Evolutionary conservation across 2,329 filamentous ascomycete species (phyloP), one percentile per base, ranked within the genome.

Genomic region (Calonectria multiphialidica): DNA sequence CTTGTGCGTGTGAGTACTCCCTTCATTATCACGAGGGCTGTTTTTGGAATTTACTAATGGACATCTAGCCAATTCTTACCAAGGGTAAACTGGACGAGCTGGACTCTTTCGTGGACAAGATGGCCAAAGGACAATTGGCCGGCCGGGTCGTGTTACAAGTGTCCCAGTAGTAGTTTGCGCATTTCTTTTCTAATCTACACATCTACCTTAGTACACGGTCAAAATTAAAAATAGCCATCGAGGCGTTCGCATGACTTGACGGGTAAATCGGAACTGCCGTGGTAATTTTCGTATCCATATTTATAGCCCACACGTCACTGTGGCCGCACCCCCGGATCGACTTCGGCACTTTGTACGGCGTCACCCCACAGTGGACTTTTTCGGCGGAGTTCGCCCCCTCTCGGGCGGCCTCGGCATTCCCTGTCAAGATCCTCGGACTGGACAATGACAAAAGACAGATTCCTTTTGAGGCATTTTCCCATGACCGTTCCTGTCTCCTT

Each of bases 81-180:
- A 80, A 76, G 23, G 78, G 78, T 0, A 80, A 80, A 35, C 70
- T 80, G 5, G 78, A 78, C 18, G 77, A 80, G 18, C 66, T 80
- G 21, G 75, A 80, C 40, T 47, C 69, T 0, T 80, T 75, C 71
- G 35, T 80, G 6, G 28, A 77, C 2, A 80, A 78, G 49, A n/a
- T 80, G 53, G 72, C 64, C 1, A 66, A 71, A 6, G 78, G 78
- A 1, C 68, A 77, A 23, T 55, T 80, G 13, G 78, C 77, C 13
- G 78, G 78, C 2, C 77, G 78, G 7, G 78, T 68, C 1, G 78
- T 80, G 0, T 33, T 80, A 1, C 33, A 80, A 10, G 74, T 80
- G 13, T 37, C 77, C 5, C 63, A 37, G 30, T 68, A 71, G 25
- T 30, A 8, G 5, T 30, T 30, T 30, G 5, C 8, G 8, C 18